Evolutionary conservation across 306 rosid genomes (phyloP).

Genomic region (Cucurbita pepo): DNA sequence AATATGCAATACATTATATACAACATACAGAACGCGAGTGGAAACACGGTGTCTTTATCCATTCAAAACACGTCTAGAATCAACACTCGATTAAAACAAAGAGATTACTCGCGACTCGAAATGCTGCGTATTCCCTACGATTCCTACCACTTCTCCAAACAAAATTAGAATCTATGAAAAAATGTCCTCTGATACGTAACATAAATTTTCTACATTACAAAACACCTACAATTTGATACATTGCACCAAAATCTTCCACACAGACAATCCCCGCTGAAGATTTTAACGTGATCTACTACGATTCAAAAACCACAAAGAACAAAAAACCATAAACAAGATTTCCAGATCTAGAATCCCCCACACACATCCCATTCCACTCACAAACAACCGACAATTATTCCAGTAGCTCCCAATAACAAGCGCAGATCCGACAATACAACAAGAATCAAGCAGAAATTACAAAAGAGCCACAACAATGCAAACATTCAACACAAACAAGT

Average conservation of each 20-base stretch:
- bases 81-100: not conserved
- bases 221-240: not conserved
- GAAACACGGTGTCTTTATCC: not conserved
- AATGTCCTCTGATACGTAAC: not conserved
- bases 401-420: not conserved
- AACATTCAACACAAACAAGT: not conserved
- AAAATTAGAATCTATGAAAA: not conserved
- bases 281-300: not conserved
- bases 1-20: not conserved
- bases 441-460: constrained; percentile 21
- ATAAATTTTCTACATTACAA: not conserved
- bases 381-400: not conserved
- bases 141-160: not conserved
- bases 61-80: not conserved
- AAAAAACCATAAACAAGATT: not conserved
- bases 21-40: not conserved
- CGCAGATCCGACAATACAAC: constrained; percentile 4
- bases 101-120: not conserved
- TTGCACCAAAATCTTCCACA: not conserved
- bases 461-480: not conserved
- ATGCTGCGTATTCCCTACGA: not conserved
- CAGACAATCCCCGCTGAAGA: not conserved
- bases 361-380: not conserved
- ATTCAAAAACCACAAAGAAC: not conserved
- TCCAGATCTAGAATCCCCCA: not conserved